Conservation (phyloP, 805 yeast species). For the Hermanozyma aechmeae region DNA sequence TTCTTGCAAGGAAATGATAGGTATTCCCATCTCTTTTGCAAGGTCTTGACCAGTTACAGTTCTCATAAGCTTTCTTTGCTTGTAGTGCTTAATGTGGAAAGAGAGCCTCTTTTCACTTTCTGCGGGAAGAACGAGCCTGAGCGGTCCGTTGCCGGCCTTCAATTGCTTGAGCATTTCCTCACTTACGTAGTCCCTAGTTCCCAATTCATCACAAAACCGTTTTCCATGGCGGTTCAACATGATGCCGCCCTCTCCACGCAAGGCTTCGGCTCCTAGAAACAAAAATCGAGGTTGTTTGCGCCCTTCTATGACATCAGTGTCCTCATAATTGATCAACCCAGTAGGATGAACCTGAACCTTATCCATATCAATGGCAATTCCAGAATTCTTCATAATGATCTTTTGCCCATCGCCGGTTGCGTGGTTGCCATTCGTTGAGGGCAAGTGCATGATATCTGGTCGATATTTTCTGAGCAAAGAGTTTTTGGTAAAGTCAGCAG, state of each 20-base stretch:
- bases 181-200: conserved; percentile 52
- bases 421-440: conserved; percentile 53
- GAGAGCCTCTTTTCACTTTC: conserved; percentile 35
- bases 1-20: conserved; percentile 15
- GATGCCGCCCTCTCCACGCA: conserved; percentile 60
- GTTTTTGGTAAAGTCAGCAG: conserved; percentile 50
- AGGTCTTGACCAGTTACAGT: conserved; percentile 35
- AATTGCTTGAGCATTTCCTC: conserved; percentile 42
- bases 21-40: conserved; percentile 29
- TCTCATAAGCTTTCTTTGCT: conserved; percentile 46
- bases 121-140: conserved; percentile 41
- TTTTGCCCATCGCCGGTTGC: conserved; percentile 60
- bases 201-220: conserved; percentile 52
- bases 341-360: conserved; percentile 65
- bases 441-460: conserved; percentile 47
- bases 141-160: conserved; percentile 33
- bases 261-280: conserved; percentile 56
- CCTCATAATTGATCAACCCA: conserved; percentile 44
- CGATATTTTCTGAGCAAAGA: conserved; percentile 46
- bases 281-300: conserved; percentile 37
- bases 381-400: conserved; percentile 41
- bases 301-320: conserved; percentile 35
- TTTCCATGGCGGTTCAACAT: conserved; percentile 43
- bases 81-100: conserved; percentile 49
- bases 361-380: conserved; percentile 51